These are phyloP conservation scores for Solanum corneliomulleri DNA, from an alignment of 257 asterid species.

Conservation along the genomic window DNA sequence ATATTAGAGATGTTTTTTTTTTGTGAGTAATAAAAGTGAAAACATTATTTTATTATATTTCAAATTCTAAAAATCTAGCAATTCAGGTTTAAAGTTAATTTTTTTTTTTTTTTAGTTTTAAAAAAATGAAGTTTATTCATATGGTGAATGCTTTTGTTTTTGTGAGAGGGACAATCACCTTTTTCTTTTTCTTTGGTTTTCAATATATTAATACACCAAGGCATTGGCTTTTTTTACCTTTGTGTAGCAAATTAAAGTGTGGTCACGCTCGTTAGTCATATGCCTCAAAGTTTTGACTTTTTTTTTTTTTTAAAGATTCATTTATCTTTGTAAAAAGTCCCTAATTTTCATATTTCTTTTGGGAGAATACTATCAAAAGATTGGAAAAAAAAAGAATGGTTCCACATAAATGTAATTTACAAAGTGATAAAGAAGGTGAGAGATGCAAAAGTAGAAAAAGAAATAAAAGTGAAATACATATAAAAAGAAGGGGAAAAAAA, in stretches of 20 bases:
- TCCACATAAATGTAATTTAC: not conserved
- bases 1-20: not conserved
- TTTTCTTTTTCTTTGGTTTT: not conserved
- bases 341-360: not conserved
- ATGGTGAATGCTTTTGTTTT: not conserved
- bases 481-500: not conserved
- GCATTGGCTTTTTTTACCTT: not conserved
- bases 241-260: not conserved
- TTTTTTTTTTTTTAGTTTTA: no score
- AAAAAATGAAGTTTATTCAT: no score
- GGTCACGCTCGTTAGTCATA: conserved; percentile 16
- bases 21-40: not conserved
- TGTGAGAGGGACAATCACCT: not conserved
- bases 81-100: not conserved
- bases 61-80: no score
- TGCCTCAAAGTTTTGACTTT: conserved; percentile 26
- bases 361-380: not conserved
- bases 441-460: not conserved
- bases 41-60: no score
- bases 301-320: conserved; percentile 6
- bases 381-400: not conserved
- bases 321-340: not conserved
- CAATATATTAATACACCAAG: not conserved
- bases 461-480: conserved; percentile 1
- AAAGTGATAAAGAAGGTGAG: conserved; percentile 4